phyloP scores from a whole-genome alignment of 2,329 filamentous ascomycete species.

The Aspergillus oerlinghausenensis region DNA sequence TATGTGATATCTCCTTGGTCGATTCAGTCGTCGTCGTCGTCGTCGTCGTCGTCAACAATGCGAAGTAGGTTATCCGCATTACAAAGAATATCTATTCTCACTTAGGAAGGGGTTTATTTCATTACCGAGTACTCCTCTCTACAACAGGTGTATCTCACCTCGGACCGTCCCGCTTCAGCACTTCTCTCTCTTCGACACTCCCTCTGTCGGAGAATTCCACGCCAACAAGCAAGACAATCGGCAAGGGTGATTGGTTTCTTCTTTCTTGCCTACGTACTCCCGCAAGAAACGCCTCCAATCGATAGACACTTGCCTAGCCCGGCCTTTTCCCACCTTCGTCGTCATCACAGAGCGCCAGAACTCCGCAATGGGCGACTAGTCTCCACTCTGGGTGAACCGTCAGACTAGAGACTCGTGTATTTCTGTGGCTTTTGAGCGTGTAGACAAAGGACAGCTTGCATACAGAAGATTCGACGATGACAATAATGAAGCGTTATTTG shows the following conservation, averaged over 20 bases:
- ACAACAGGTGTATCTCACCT: not conserved
- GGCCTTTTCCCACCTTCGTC: conserved; percentile 4
- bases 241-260: not conserved
- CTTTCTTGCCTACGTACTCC: not conserved
- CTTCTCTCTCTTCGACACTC: not conserved
- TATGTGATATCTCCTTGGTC: not conserved
- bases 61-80: not conserved
- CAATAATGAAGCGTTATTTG: not conserved
- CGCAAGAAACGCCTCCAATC: not conserved
- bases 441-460: not conserved
- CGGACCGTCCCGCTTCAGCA: not conserved
- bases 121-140: not conserved
- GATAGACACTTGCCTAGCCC: not conserved
- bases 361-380: conserved; percentile 5
- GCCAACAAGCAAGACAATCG: not conserved
- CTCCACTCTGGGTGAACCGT: not conserved
- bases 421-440: not conserved
- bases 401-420: not conserved
- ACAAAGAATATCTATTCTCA: not conserved
- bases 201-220: not conserved
- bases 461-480: not conserved
- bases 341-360: conserved; percentile 2
- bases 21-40: not conserved
- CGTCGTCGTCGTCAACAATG: not conserved
- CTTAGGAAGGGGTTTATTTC: not conserved